Base-by-base conservation (phyloP, 2,329 filamentous ascomycete species). In the Penicillium italicum region DNA sequence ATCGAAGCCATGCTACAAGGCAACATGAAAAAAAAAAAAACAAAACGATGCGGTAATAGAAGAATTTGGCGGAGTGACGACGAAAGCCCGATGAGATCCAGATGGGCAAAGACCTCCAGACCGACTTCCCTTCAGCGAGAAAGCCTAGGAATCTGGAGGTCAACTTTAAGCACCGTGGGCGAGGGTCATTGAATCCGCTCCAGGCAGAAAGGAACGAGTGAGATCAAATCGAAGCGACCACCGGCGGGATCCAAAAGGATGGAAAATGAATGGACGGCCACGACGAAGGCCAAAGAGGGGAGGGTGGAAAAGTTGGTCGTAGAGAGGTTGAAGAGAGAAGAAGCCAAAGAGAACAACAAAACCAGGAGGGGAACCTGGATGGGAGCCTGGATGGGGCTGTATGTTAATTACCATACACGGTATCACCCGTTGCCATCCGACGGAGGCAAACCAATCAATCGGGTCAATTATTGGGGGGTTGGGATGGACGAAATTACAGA, bases 1-100 rank as follows among this genome's bases (percentile, higher is more conserved):
- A 74, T 69, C 16, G 71, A 74, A 53, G 72, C 69, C 72, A 74
- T 74, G 28, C 51, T 22, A 9, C n/a, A 26, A 46, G 37, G 16
- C 31, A n/a, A 41, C 38, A 41, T 34, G 33, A 42, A 44, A 47
- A 42, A 37, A 36, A 45, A 44, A 47, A 43, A 31, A 47, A 52
- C 5, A 53, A 54, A 26, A 55, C 34, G 37, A 45, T 42, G 28
- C n/a, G 11, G 34, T 22, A 49, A 52, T 57, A 46, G 56, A 56
- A 28, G 52, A 61, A 40, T 55, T 38, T 43, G 48, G 44, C 38
- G 44, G 49, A 45, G 52, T 43, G 48, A 51, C 24, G 20, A 53
- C 30, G 30, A 54, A 49, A 33, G 26, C 45, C 43, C 56, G 47
- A 54, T 44, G 37, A 60, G 59, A 62, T 60, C 59, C 56, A 62